Evolutionary conservation across 2,329 filamentous ascomycete species (phyloP).

Genomic region (Hypoxylon sp.): DNA sequence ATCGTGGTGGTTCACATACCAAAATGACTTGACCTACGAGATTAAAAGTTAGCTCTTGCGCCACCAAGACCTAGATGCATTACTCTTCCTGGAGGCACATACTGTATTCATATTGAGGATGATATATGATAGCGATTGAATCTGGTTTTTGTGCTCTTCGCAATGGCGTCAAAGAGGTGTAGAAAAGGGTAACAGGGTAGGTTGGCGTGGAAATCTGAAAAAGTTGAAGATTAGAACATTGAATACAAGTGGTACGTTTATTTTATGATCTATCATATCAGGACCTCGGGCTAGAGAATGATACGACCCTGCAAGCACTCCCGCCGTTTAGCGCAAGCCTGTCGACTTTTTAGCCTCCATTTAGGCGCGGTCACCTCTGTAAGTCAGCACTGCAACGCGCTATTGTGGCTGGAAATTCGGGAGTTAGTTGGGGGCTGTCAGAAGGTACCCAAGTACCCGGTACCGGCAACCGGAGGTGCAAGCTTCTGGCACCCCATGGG

Average conservation of each 20-base stretch:
- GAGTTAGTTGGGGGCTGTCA: conserved; percentile 3
- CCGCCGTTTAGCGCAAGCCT: conserved; percentile 32
- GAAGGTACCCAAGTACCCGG: conserved; percentile 22
- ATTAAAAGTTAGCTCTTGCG: conserved; percentile 41
- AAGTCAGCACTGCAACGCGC: conserved; percentile 4
- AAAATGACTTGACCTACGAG: conserved; percentile 72
- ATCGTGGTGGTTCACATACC: conserved; percentile 58
- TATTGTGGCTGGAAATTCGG: not conserved
- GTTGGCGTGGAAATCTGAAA: conserved; percentile 19
- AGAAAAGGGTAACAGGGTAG: not conserved
- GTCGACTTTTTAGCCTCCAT: conserved; percentile 14
- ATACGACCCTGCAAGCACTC: conserved; percentile 39
- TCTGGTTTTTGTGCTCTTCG: not conserved
- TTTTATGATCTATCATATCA: conserved; percentile 38
- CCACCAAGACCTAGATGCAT: not conserved
- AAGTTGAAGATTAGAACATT: conserved; percentile 25
- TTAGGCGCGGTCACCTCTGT: conserved; percentile 20
- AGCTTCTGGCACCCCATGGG: not conserved
- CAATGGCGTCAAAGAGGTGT: conserved; percentile 7
- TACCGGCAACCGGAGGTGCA: conserved; percentile 27
- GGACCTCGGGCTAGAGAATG: conserved; percentile 10
- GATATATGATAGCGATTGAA: conserved; percentile 1
- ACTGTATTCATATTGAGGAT: conserved; percentile 41
- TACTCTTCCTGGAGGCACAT: conserved; percentile 15
- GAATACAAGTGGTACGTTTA: conserved; percentile 30